Evolutionary conservation across 2,329 filamentous ascomycete genomes (phyloP), one percentile per base, ranked within the genome.

Genomic region (Anthostomella pinea): DNA sequence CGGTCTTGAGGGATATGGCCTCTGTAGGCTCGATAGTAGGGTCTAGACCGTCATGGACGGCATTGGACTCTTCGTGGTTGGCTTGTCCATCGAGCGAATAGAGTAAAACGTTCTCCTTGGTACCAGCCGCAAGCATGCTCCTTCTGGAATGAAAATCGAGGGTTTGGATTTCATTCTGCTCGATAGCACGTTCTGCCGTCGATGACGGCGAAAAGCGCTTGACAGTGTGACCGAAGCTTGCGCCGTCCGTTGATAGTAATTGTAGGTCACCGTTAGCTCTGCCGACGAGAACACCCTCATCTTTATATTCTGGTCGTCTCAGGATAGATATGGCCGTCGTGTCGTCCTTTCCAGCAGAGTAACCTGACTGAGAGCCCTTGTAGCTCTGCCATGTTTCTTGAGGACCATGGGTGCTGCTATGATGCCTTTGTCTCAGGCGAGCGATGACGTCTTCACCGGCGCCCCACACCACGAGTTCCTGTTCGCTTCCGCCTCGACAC

Each of bases 371-470:
- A 9, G 56, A 50, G 1, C 74, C 75, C 24, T 57, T 48, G 1
- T 67, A 41, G 8, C 54, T 53, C 6, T 59, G 50, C 70, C 70
- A 74, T 13, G 33, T 40, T n/a, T 53, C 50, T 2, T 43, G 31
- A 23, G 33, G 19, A 17, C 39, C 24, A 3, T 25, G 35, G 4
- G 30, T 45, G 3, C 42, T 54, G 5, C n/a, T n/a, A n/a, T n/a
- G n/a, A n/a, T 48, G 45, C 8, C 49, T 56, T 10, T 59, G 51
- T 14, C 66, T 65, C 17, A 62, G 56, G 15, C 70, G 59, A 3
- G 68, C 64, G 5, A 74, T 56, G 18, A 78, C 51, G 17, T 76
- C 65, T 53, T 77, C 72, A 0, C 75, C 74, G 0, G 66, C 69
- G 1, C 73, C 73, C 58, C 68, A 74, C 2, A 69, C 66, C 0